Base-by-base conservation (phyloP, 306 rosid species). In the Corylus americana region DNA sequence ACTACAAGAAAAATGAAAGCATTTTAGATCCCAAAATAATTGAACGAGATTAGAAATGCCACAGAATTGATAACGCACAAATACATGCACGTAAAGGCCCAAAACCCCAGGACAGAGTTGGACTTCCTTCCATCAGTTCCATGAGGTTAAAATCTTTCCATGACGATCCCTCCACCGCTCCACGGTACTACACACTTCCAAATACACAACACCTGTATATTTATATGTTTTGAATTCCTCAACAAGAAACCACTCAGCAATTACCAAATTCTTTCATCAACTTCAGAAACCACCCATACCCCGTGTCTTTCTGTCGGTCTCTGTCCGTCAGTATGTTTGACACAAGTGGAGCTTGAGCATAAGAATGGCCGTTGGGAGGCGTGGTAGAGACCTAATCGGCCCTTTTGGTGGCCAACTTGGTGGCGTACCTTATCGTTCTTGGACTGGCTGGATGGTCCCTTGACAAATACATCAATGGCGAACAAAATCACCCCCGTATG, bases 381-480 rank as follows among this genome's bases (percentile, higher is more conserved):
- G 69, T 51, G 82, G 84, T 5, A 86, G 59, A 48, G 81, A 76
- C 59, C 66, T 81, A 25, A 20, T 86, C 63, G 86, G 79, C 59
- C 90, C 83, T 86, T 84, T 48, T 86, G 53, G 80, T 16, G 29
- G 78, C 35, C 7, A 83, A 86, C 77, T 82, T 83, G 51, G 87
- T 81, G 42, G 82, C 75, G 44, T 73, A 59, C 72, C 27, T 83
- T 4, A 76, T 86, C 7, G 78, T 78, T 14, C 78, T 86, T 51
- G 85, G 87, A 35, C 72, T 86, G 14, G 90, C 87, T 45, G 86
- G 82, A 12, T 86, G 84, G 90, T 86, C 86, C 27, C 79, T 86
- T 8, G 84, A 86, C 83, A 81, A 86, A 29, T 86, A 78, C 75
- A 86, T 83, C 71, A 42, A 83, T 74, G 86, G 86, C 5, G 82